Evolutionary conservation across 1,139 yeast genomes (phyloP).

Genomic region (Hyphopichia wangnamkhiaoensis): DNA sequence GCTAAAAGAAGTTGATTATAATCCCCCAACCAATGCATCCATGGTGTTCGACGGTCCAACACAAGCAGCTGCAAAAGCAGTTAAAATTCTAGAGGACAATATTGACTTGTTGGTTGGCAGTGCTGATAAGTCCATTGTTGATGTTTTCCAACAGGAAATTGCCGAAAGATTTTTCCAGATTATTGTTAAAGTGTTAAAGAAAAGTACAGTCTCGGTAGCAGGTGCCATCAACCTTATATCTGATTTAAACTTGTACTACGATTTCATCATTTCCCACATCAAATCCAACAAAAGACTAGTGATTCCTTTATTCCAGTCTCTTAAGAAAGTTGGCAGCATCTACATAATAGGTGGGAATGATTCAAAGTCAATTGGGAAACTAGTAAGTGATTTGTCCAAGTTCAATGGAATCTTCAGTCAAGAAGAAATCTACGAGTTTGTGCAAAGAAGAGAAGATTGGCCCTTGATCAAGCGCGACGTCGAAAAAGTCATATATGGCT

Average conservation of each 20-base stretch:
- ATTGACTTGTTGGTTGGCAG: conserved; percentile 75
- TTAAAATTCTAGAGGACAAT: conserved; percentile 68
- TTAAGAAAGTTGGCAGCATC: conserved; percentile 82
- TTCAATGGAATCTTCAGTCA: conserved; percentile 90
- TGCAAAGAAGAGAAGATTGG: conserved; percentile 90
- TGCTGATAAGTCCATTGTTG: conserved; percentile 85
- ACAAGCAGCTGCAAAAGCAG: conserved; percentile 63
- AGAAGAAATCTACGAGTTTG: conserved; percentile 91
- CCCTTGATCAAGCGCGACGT: conserved; percentile 70
- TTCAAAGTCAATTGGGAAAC: conserved; percentile 80
- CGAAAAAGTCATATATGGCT: conserved; percentile 93
- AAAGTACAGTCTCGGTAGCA: conserved; percentile 67
- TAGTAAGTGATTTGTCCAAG: conserved; percentile 80
- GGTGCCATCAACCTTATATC: conserved; percentile 82
- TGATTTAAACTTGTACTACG: conserved; percentile 75
- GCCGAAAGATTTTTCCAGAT: conserved; percentile 83
- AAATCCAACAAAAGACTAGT: conserved; percentile 64
- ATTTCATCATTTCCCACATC: conserved; percentile 61
- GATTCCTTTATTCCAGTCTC: conserved; percentile 74
- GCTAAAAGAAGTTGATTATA: conserved; percentile 34
- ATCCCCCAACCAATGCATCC: conserved; percentile 22
- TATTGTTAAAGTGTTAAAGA: conserved; percentile 70
- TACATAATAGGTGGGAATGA: conserved; percentile 75
- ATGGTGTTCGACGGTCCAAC: conserved; percentile 56
- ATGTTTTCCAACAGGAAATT: conserved; percentile 91